These are phyloP conservation scores for Jacaranda copaia DNA, from an alignment of 257 asterid species.

Conservation along the genomic window DNA sequence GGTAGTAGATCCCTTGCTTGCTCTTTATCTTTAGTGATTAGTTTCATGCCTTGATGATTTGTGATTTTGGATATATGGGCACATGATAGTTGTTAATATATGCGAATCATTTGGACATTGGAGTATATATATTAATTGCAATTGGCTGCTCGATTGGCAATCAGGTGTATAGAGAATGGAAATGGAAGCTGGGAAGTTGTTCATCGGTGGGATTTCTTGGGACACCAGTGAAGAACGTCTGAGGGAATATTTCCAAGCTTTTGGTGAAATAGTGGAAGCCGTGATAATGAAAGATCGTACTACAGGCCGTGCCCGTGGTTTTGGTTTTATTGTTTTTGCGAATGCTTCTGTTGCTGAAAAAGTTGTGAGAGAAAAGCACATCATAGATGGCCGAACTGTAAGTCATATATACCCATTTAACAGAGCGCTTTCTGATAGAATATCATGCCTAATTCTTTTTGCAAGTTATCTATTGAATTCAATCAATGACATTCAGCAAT, in stretches of 20 bases:
- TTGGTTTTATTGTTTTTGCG: conserved; percentile 59
- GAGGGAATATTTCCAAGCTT: conserved; percentile 52
- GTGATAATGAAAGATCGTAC: conserved; percentile 63
- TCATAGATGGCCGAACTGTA: conserved; percentile 63
- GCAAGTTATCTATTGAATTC: not conserved
- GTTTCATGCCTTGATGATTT: conserved; percentile 20
- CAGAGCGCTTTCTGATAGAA: not conserved
- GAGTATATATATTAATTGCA: conserved; percentile 31
- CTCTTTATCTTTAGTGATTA: conserved; percentile 17
- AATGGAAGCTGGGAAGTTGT: conserved; percentile 60
- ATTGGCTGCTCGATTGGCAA: conserved; percentile 33
- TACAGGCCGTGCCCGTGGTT: conserved; percentile 70
- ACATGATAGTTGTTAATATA: not conserved
- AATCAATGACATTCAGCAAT: not conserved
- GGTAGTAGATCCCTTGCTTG: conserved; percentile 48
- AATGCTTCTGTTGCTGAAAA: conserved; percentile 58
- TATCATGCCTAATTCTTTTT: conserved; percentile 5
- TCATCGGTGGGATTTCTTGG: conserved; percentile 67
- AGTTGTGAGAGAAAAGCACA: conserved; percentile 57
- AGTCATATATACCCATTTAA: conserved; percentile 30
- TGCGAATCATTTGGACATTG: not conserved
- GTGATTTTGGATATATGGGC: not conserved
- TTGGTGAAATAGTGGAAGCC: conserved; percentile 61
- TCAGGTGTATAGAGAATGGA: conserved; percentile 53
- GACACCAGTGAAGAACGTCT: conserved; percentile 59